Conservation (phyloP, 139 green algal genomes). For the Trebouxia sp. region DNA sequence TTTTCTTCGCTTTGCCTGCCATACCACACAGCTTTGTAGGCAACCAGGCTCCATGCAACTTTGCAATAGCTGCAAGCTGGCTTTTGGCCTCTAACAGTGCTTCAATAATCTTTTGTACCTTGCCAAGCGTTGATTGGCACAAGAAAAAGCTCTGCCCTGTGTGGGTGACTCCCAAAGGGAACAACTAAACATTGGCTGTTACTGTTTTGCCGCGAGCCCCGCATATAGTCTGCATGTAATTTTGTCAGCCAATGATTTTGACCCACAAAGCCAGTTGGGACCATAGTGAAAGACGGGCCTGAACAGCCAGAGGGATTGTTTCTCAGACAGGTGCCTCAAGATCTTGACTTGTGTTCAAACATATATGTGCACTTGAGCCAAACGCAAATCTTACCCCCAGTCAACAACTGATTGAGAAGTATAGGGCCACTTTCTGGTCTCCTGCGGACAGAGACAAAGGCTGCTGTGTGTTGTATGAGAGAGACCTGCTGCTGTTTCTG, state of each 20-base stretch:
- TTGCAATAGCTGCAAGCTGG: background rate
- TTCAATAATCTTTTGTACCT: background rate
- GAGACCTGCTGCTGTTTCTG: no score
- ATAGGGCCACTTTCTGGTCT: no score
- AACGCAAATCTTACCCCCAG: no score
- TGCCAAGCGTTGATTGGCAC: background rate
- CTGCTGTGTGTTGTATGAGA: no score
- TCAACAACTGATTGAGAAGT: no score
- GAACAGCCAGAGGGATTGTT: background rate
- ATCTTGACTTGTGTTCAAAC: no score
- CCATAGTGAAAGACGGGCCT: background rate
- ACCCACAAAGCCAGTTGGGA: constrained; percentile 5
- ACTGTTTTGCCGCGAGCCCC: no score
- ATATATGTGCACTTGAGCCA: no score
- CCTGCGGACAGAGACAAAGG: no score
- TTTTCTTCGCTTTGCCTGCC: background rate
- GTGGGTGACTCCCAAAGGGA: background rate
- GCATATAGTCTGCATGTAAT: background rate
- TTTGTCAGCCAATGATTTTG: background rate
- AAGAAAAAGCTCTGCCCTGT: constrained; percentile 3
- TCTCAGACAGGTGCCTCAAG: no score
- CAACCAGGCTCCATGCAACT: background rate
- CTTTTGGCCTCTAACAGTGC: background rate
- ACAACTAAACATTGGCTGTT: background rate
- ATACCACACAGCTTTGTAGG: background rate